Percentiles rank a stretch among this genome's conserved stretches.
These are phyloP conservation scores for Phenoliferia sp. DNA, from an alignment of 1,284 basidiomycete genomes.

Conservation along the genomic window DNA sequence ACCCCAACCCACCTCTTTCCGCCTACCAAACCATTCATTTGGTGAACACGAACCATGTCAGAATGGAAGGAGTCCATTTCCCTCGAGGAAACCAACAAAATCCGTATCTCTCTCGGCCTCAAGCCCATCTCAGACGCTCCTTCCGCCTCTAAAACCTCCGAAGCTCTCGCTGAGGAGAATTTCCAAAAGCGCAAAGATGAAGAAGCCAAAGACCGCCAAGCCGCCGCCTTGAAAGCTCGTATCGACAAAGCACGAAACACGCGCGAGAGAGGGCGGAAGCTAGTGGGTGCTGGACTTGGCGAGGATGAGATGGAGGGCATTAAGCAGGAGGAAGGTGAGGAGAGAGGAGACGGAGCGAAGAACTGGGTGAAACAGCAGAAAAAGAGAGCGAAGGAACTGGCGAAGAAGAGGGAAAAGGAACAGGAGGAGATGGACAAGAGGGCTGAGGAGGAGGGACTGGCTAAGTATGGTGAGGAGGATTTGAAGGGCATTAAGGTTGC, in stretches of 20 bases:
- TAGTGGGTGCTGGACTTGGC: conserved; percentile 85
- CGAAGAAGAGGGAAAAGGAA: conserved; percentile 68
- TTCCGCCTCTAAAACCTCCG: conserved; percentile 39
- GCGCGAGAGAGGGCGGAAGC: conserved; percentile 79
- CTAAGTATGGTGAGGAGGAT: conserved; percentile 51
- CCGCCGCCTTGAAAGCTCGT: conserved; percentile 50
- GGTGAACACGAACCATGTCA: too few relatives aligned
- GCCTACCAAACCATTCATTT: too few relatives aligned
- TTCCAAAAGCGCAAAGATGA: conserved; percentile 66
- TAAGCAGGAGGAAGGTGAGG: conserved; percentile 43
- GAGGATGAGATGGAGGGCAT: conserved; percentile 66
- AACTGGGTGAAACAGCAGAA: conserved; percentile 86
- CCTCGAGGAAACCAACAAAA: conserved; percentile 96
- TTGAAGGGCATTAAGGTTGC: conserved; percentile 89
- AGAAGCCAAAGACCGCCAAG: conserved; percentile 65
- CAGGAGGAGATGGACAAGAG: conserved; percentile 73
- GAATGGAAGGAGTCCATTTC: conserved; percentile 65
- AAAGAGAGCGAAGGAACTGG: conserved; percentile 79
- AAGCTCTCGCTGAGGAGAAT: conserved; percentile 59
- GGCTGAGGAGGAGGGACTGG: conserved; percentile 58
- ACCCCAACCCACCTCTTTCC: too few relatives aligned
- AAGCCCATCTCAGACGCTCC: conserved; percentile 80
- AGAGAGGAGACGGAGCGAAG: conserved; percentile 39
- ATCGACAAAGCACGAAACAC: conserved; percentile 74
- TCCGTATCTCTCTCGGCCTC: conserved; percentile 88